Evolutionary conservation across 2,329 filamentous ascomycete genomes (phyloP).

Genomic region (Cordyceps cicadae): DNA sequence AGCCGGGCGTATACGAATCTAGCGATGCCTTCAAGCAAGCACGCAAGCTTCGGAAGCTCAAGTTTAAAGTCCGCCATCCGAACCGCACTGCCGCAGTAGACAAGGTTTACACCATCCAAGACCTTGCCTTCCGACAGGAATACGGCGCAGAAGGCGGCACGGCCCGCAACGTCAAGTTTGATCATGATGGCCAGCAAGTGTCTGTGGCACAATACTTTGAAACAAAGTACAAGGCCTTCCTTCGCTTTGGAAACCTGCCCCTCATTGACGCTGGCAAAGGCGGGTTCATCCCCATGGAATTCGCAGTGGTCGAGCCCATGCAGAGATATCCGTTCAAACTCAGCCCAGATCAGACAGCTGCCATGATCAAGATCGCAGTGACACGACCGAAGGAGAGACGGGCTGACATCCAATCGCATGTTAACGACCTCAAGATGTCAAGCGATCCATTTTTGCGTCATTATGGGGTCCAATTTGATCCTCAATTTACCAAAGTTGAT

Average conservation of each 20-base stretch:
- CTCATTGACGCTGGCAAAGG: slow-evolving; percentile 48
- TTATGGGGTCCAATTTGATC: slow-evolving; percentile 66
- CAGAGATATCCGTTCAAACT: slow-evolving; percentile 59
- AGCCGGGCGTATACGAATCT: slow-evolving; percentile 21
- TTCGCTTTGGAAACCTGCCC: slow-evolving; percentile 43
- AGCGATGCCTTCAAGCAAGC: slow-evolving; percentile 49
- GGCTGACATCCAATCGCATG: slow-evolving; percentile 46
- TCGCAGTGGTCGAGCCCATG: slow-evolving; percentile 42
- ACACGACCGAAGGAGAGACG: slow-evolving; percentile 64
- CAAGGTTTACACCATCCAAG: slow-evolving; percentile 45
- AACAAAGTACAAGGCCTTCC: slow-evolving; percentile 42
- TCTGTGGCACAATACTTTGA: slow-evolving; percentile 48
- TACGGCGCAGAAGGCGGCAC: slow-evolving; percentile 39
- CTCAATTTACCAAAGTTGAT: slow-evolving; percentile 55
- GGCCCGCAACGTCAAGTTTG: slow-evolving; percentile 48
- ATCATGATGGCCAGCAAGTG: slow-evolving; percentile 36
- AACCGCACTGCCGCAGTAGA: slow-evolving; percentile 33
- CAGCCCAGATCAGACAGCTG: slow-evolving; percentile 55
- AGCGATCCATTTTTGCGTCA: slow-evolving; percentile 62
- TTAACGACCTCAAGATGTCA: slow-evolving; percentile 57
- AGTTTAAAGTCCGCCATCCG: slow-evolving; percentile 46
- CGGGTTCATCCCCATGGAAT: slow-evolving; percentile 54
- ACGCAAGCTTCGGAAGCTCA: slow-evolving; percentile 44
- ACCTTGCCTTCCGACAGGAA: slow-evolving; percentile 39
- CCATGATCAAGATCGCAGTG: slow-evolving; percentile 93